A percentile compares a stretch with the other conserved stretches of the same genome.
Evolutionary conservation across 371 early-diverging fungal species (phyloP).

Genomic region (Rhizomucor pusillus): DNA sequence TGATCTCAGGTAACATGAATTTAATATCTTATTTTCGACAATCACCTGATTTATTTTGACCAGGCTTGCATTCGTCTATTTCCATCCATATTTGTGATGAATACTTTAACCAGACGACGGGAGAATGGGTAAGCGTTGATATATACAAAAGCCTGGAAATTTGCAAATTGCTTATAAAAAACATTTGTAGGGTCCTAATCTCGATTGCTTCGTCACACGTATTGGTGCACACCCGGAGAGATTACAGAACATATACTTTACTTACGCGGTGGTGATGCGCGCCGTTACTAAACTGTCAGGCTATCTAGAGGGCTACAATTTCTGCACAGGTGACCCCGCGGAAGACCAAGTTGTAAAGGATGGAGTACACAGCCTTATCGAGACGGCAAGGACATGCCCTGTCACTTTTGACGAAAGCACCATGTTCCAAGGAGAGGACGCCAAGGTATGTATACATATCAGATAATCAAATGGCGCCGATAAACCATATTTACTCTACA

Average conservation of each 20-base stretch:
- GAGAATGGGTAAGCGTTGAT: constrained; percentile 74
- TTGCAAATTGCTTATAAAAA: background rate
- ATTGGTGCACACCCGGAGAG: constrained; percentile 90
- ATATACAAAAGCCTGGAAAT: background rate
- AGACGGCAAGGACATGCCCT: constrained; percentile 60
- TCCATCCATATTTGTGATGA: constrained; percentile 96
- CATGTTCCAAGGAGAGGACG: constrained; percentile 67
- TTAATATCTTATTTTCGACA: background rate
- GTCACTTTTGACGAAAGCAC: constrained; percentile 85
- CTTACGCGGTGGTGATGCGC: constrained; percentile 81
- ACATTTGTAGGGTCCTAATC: constrained; percentile 62
- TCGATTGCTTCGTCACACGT: constrained; percentile 86
- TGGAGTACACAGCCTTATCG: constrained; percentile 60
- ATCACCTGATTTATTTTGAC: too few species aligned
- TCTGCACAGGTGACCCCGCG: constrained; percentile 55
- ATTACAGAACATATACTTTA: constrained; percentile 92
- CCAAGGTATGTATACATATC: constrained; percentile 26
- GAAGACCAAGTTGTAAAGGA: constrained; percentile 53
- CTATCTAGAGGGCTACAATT: constrained; percentile 71
- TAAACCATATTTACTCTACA: too few species aligned
- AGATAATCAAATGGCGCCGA: too few species aligned
- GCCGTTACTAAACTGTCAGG: constrained; percentile 81
- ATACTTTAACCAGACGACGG: constrained; percentile 81
- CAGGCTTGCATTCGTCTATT: constrained; percentile 93
- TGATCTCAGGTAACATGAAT: constrained; percentile 76